These are phyloP conservation scores for Leptographium wingfieldii DNA, from an alignment of 2,329 filamentous ascomycete species.

Conservation along the genomic window DNA sequence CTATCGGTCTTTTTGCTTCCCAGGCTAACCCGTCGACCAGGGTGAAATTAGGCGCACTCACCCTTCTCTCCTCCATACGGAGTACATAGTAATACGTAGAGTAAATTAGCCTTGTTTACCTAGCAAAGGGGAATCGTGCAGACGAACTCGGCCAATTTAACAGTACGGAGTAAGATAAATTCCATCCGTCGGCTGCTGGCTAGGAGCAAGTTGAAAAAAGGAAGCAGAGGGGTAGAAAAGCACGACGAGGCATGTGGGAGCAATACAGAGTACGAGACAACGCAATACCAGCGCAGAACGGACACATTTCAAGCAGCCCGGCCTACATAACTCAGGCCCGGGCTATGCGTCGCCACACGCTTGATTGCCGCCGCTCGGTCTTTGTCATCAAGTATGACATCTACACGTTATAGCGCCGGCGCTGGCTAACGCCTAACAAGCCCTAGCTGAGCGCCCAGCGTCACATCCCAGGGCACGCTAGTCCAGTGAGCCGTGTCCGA, in stretches of 20 bases:
- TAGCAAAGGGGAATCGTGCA: neutral
- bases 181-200: neutral
- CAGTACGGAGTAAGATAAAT: neutral
- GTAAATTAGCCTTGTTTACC: neutral
- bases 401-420: neutral
- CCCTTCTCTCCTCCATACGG: neutral
- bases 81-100: no score
- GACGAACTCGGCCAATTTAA: neutral
- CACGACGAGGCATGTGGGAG: neutral
- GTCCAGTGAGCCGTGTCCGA: neutral
- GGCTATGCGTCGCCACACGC: neutral
- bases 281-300: no score
- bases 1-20: neutral
- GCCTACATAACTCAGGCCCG: neutral
- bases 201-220: neutral
- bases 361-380: neutral
- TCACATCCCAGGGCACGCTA: neutral
- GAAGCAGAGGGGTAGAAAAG: neutral
- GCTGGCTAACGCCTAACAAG: neutral
- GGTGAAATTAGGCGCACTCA: neutral
- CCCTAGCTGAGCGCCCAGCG: neutral
- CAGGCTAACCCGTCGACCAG: neutral
- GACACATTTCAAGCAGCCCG: neutral
- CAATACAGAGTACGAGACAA: neutral
- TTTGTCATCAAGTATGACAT: neutral